Percentiles rank a stretch among this genome's conserved stretches.
phyloP scores from a whole-genome alignment of 228 moss, liverwort and hornwort genomes.

The Sphagnum magellanicum region DNA sequence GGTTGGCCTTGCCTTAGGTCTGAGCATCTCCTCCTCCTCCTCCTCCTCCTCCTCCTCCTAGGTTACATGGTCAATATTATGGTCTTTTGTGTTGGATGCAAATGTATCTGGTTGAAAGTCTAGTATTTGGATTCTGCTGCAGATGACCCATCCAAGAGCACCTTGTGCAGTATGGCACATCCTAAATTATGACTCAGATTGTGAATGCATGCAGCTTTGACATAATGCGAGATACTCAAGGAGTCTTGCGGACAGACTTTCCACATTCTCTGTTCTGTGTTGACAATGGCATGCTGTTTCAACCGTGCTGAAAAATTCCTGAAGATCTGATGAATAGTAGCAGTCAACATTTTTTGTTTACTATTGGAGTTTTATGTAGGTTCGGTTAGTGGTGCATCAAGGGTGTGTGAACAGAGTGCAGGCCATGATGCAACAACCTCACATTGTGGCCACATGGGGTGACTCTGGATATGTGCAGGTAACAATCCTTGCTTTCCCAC shows the following conservation, averaged over 20 bases:
- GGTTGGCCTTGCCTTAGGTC: conserved; percentile 99
- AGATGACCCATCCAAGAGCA: neutral
- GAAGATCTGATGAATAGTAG: neutral
- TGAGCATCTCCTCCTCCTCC: too few relatives aligned
- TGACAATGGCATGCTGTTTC: neutral
- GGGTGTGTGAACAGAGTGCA: conserved; percentile 85
- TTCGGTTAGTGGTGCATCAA: conserved; percentile 71
- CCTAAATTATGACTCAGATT: too few relatives aligned
- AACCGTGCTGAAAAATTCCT: neutral
- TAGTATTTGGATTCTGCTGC: neutral
- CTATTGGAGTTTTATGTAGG: conserved; percentile 26
- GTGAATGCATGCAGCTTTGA: conserved; percentile 60
- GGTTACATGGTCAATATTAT: neutral
- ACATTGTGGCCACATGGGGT: conserved; percentile 88
- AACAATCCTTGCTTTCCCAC: neutral
- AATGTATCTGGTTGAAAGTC: neutral
- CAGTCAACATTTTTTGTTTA: neutral
- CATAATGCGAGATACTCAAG: conserved; percentile 72
- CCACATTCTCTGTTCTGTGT: conserved; percentile 75
- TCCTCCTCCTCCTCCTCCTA: neutral
- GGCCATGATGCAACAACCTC: conserved; percentile 84
- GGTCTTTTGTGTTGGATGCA: neutral
- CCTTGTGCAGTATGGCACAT: too few relatives aligned
- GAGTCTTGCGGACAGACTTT: conserved; percentile 75
- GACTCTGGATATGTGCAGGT: conserved; percentile 98